Evolutionary conservation across 2,329 filamentous ascomycete genomes (phyloP), one percentile per base, ranked within the genome.

Genomic region (Calonectria henricotiae): DNA sequence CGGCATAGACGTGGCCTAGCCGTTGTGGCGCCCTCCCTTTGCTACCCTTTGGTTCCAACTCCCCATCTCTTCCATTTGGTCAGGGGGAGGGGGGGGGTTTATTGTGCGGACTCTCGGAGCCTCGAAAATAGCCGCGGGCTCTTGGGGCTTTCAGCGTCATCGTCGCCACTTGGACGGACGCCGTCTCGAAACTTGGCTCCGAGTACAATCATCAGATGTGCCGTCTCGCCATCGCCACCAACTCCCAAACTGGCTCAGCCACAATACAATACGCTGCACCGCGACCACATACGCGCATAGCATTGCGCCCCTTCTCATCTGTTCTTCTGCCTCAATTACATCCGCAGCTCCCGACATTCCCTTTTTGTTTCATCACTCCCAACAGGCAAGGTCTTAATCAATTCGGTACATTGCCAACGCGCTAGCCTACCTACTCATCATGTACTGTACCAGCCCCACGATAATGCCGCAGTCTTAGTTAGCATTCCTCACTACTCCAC

Each of bases 131-230:
- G 30, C 43, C 30, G 15, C 9, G 46, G 13, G n/a, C 8, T 35
- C 11, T 37, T 27, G 15, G 11, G 23, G 32, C 41, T 49, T 12
- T 41, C 60, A 43, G 63, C 66, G 66, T 68, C 66, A 68, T 64
- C 66, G 17, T 64, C 25, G 66, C 66, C 66, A 68, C 66, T 30
- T 55, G 17, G 39, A 30, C 23, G 8, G 44, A n/a, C 30, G 51
- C 51, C 30, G n/a, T 55, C 32, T 3, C 9, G n/a, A 37, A 23
- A 35, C 32, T 37, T 49, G 46, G 51, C 55, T n/a, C 51, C 27
- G 49, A 60, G 44, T 20, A 30, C 39, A 54, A 43, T 7, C 27
- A 30, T 43, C 20, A 27, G 25, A 44, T 9, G 30, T 23, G 51
- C 32, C 32, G 43, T 37, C 15, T 27, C 27, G n/a, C 12, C 12